Percentiles rank a stretch among this genome's conserved stretches.
Conservation (phyloP, 2,329 filamentous ascomycete genomes). For the Hypoxylon sp. region DNA sequence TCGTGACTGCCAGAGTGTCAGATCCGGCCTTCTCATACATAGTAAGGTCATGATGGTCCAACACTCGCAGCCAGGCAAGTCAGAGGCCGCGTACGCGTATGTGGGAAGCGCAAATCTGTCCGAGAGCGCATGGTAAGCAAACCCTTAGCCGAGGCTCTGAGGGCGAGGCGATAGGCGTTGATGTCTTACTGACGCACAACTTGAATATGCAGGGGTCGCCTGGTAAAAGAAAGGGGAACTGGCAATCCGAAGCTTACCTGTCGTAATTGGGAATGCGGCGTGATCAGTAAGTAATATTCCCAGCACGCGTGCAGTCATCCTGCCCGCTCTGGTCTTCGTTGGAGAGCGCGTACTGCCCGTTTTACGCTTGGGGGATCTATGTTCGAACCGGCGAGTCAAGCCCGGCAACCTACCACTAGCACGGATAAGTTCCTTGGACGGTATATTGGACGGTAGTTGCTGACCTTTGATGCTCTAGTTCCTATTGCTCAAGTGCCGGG, state of each 20-base stretch:
- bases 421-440: background rate
- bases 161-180: background rate
- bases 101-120: slow-evolving; percentile 91
- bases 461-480: slow-evolving; percentile 49
- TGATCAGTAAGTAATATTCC: slow-evolving; percentile 56
- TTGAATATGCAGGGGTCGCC: slow-evolving; percentile 68
- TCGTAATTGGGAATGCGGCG: slow-evolving; percentile 96
- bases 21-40: slow-evolving; percentile 81
- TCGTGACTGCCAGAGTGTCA: slow-evolving; percentile 76
- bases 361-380: background rate
- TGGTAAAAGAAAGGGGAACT: slow-evolving; percentile 73
- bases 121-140: slow-evolving; percentile 84
- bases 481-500: slow-evolving; percentile 54
- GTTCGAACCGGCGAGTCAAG: background rate
- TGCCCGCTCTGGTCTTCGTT: background rate
- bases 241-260: slow-evolving; percentile 79
- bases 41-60: slow-evolving; percentile 76
- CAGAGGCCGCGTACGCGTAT: slow-evolving; percentile 74
- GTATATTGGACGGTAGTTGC: background rate
- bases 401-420: background rate
- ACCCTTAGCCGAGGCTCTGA: background rate
- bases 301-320: background rate
- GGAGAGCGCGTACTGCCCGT: background rate
- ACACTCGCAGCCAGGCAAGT: slow-evolving; percentile 28
- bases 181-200: slow-evolving; percentile 18